Percentiles rank a stretch among this genome's conserved stretches.
These are phyloP conservation scores for Chlamydomonas reinhardtii DNA, from an alignment of 163 green algal genomes.

Conservation along the genomic window DNA sequence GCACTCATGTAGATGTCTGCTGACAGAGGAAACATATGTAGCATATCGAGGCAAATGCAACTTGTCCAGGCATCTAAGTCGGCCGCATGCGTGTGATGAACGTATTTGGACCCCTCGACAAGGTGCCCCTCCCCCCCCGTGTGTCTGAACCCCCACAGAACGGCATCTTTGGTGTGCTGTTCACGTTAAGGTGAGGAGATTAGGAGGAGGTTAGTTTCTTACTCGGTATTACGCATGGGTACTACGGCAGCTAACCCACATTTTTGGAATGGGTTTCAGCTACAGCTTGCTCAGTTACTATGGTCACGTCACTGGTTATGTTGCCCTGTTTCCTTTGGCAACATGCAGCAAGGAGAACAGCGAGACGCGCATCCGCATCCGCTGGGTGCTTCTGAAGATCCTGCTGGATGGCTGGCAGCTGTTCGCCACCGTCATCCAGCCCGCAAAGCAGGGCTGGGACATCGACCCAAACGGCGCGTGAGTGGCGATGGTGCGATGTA, in stretches of 20 bases:
- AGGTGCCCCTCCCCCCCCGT: too few relatives aligned
- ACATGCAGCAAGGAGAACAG: slow-evolving; percentile 11
- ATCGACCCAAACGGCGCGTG: neutral
- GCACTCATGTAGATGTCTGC: too few relatives aligned
- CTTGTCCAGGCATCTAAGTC: too few relatives aligned
- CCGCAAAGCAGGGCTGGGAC: neutral
- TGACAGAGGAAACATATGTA: too few relatives aligned
- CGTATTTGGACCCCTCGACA: too few relatives aligned
- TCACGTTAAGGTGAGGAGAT: slow-evolving; percentile 2
- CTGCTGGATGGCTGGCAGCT: slow-evolving; percentile 32
- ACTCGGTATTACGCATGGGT: neutral
- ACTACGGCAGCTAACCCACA: neutral
- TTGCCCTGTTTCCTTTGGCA: neutral
- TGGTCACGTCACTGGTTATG: too few relatives aligned
- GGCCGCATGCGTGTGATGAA: too few relatives aligned
- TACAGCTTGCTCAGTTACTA: too few relatives aligned
- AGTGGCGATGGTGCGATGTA: neutral
- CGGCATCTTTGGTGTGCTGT: slow-evolving; percentile 28
- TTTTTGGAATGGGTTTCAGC: too few relatives aligned
- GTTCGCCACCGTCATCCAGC: slow-evolving; percentile 17
- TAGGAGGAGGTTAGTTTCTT: too few relatives aligned
- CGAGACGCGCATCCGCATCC: slow-evolving; percentile 22
- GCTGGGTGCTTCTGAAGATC: slow-evolving; percentile 22
- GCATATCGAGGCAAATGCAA: too few relatives aligned
- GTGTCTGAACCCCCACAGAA: slow-evolving; percentile 15